These are phyloP conservation scores for Talaromyces marneffei DNA, from an alignment of 2,329 filamentous ascomycete species.

Conservation along the genomic window DNA sequence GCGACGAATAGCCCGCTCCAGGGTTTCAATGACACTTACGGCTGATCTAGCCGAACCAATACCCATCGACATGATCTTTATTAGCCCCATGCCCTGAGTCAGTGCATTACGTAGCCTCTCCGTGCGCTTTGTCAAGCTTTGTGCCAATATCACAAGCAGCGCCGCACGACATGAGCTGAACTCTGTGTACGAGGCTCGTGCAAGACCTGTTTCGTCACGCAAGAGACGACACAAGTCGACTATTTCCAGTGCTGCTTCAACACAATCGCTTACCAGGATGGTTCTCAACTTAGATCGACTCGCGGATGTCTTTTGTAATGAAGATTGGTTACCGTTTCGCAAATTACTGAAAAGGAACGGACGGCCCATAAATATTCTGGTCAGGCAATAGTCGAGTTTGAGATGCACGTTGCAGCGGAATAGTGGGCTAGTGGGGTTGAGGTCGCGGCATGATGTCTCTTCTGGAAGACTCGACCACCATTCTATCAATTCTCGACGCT, in stretches of 20 bases:
- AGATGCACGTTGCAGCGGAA: slow-evolving; percentile 49
- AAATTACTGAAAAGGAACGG: slow-evolving; percentile 47
- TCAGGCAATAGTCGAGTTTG: slow-evolving; percentile 49
- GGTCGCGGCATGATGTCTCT: slow-evolving; percentile 36
- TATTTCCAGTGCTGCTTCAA: slow-evolving; percentile 48
- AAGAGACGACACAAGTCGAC: slow-evolving; percentile 48
- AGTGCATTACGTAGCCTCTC: slow-evolving; percentile 43
- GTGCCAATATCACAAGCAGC: slow-evolving; percentile 44
- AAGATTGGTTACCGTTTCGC: slow-evolving; percentile 24
- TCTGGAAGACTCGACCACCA: slow-evolving; percentile 40
- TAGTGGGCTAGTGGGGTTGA: slow-evolving; percentile 36
- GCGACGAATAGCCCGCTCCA: slow-evolving; percentile 45
- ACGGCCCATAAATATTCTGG: slow-evolving; percentile 50
- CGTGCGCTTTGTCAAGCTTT: slow-evolving; percentile 36
- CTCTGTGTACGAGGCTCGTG: slow-evolving; percentile 52
- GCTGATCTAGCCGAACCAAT: slow-evolving; percentile 50
- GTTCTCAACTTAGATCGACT: slow-evolving; percentile 31
- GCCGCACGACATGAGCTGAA: slow-evolving; percentile 53
- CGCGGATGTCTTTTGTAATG: slow-evolving; percentile 25
- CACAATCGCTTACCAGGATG: slow-evolving; percentile 47
- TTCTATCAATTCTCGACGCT: slow-evolving; percentile 35
- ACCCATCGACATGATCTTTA: slow-evolving; percentile 50
- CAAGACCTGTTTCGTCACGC: slow-evolving; percentile 48
- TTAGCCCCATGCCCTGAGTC: slow-evolving; percentile 46
- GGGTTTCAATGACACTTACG: slow-evolving; percentile 49